These are phyloP conservation scores for Ascochyta koolunga DNA, from an alignment of 2,329 filamentous ascomycete species.

Conservation along the genomic window DNA sequence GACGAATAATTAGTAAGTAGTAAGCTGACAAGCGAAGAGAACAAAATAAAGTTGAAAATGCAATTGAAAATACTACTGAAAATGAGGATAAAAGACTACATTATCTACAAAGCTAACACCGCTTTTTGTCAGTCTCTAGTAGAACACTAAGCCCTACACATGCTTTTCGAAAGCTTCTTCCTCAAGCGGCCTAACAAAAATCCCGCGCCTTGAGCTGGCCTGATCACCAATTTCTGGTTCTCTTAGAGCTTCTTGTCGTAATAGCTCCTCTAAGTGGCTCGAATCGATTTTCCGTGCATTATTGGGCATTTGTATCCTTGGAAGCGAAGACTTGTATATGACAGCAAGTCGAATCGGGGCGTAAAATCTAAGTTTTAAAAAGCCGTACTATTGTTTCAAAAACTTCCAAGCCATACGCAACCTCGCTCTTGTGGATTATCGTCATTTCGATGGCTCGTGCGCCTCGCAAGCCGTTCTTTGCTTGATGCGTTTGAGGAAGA, in stretches of 20 bases:
- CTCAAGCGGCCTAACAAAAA: slow-evolving; percentile 14
- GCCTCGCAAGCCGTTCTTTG: slow-evolving; percentile 2
- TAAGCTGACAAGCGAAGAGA: no score
- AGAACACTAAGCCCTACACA: slow-evolving; percentile 12
- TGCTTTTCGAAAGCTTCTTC: slow-evolving; percentile 13
- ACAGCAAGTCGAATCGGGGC: slow-evolving; percentile 8
- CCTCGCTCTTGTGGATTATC: slow-evolving; percentile 5
- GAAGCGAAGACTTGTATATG: slow-evolving; percentile 13
- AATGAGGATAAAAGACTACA: no score
- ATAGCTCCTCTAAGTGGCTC: no score
- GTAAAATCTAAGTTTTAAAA: background rate
- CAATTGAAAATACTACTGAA: no score
- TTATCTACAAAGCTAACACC: no score
- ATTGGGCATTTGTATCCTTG: background rate
- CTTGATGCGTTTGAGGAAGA: no score
- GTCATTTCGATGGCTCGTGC: slow-evolving; percentile 14
- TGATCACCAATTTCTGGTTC: background rate
- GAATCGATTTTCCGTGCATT: background rate
- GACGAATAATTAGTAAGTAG: no score
- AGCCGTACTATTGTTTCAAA: slow-evolving; percentile 1
- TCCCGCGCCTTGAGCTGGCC: background rate
- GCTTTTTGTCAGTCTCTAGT: background rate
- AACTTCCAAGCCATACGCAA: slow-evolving; percentile 2
- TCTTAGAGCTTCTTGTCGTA: no score
- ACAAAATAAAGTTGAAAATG: no score